Evolutionary conservation across 345 rosid genomes (phyloP).

Genomic region (Corchorus olitorius): DNA sequence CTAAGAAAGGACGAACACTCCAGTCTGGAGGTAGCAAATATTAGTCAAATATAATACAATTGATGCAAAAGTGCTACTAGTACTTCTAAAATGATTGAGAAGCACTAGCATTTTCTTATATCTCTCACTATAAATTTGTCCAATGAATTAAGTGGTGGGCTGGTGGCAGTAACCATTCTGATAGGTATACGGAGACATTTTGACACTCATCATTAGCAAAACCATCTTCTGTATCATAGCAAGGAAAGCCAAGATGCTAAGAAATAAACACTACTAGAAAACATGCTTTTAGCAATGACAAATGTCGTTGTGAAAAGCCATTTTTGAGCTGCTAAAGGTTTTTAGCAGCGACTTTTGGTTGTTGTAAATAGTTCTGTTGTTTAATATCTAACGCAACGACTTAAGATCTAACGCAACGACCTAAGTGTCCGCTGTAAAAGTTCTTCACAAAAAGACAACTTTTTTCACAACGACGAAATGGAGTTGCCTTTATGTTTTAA

Average conservation of each 20-base stretch:
- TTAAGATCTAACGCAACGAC: too few species aligned
- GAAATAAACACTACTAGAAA: too few species aligned
- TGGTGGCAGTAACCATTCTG: conserved; percentile 71
- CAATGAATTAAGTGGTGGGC: conserved; percentile 36
- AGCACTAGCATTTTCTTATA: conserved; percentile 36
- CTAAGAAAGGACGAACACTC: conserved; percentile 3
- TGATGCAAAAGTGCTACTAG: background rate
- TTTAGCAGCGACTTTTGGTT: too few species aligned
- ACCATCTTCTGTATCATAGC: conserved; percentile 40
- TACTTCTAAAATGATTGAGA: background rate
- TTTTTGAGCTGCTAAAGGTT: too few species aligned
- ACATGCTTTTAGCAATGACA: too few species aligned
- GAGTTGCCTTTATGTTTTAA: too few species aligned
- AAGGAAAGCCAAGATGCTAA: conserved; percentile 4
- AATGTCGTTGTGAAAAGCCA: too few species aligned
- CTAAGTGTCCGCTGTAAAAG: too few species aligned
- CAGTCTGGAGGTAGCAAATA: conserved; percentile 6
- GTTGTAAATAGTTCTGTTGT: too few species aligned
- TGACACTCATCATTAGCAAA: conserved; percentile 22
- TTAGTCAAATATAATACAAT: background rate
- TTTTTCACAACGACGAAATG: too few species aligned
- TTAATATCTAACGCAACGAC: too few species aligned
- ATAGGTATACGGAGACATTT: conserved; percentile 31
- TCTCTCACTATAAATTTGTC: conserved; percentile 59
- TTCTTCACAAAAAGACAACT: too few species aligned